A percentile compares a stretch with the other conserved stretches of the same genome.
Conservation (phyloP, 2,329 filamentous ascomycete species). For the Lojkania enalia region DNA sequence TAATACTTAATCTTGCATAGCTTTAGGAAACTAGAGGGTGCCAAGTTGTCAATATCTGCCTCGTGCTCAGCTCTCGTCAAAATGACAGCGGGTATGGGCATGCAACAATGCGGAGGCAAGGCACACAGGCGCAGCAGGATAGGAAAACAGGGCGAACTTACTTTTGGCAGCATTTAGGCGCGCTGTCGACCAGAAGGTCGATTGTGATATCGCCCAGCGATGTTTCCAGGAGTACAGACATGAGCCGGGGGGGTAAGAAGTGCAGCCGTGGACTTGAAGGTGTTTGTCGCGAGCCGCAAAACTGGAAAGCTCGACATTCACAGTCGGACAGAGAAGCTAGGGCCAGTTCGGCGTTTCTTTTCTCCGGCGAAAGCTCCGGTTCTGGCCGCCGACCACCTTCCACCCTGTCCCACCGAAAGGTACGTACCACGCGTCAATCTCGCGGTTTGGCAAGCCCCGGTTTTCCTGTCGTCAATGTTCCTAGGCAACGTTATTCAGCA, state of each 20-base stretch:
- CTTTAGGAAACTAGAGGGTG: constrained; percentile 80
- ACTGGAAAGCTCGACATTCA: too few relatives aligned
- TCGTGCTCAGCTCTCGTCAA: constrained; percentile 57
- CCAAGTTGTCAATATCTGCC: constrained; percentile 55
- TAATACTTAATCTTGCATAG: constrained; percentile 99
- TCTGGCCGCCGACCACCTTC: too few relatives aligned
- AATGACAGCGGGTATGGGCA: constrained; percentile 30
- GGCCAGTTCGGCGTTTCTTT: too few relatives aligned
- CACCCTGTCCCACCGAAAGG: background rate
- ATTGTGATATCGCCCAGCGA: constrained; percentile 93
- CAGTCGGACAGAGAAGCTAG: too few relatives aligned
- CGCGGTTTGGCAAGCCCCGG: constrained; percentile 4
- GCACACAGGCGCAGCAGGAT: constrained; percentile 24
- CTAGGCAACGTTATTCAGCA: constrained; percentile 22
- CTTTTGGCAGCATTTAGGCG: constrained; percentile 94
- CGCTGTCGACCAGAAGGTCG: constrained; percentile 85
- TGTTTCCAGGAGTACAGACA: constrained; percentile 95
- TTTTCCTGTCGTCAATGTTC: constrained; percentile 14
- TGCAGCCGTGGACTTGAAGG: too few relatives aligned
- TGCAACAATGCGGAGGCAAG: constrained; percentile 21
- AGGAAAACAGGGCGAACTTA: constrained; percentile 54
- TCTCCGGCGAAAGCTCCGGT: too few relatives aligned
- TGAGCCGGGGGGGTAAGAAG: too few relatives aligned
- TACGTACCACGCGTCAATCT: constrained; percentile 9
- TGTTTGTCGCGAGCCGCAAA: too few relatives aligned